These are phyloP conservation scores for Alternaria arbusti DNA, from an alignment of 2,329 filamentous ascomycete genomes.

Conservation along the genomic window DNA sequence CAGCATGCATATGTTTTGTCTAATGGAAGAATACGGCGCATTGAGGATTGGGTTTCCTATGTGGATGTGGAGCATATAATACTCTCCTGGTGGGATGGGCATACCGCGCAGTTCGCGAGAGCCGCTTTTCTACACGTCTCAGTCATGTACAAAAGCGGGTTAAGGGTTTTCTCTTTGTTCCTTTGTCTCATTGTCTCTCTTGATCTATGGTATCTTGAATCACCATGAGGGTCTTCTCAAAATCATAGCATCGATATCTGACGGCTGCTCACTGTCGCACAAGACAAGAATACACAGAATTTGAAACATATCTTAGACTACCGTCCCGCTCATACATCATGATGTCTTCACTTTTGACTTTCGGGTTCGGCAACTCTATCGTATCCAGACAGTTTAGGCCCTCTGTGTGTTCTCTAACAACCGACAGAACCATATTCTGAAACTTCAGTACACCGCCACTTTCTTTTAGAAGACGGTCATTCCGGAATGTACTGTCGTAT, in stretches of 20 bases:
- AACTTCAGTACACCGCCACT: conserved; percentile 3
- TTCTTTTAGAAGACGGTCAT: conserved; percentile 1
- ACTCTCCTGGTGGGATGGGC: conserved; percentile 20
- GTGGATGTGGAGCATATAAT: conserved; percentile 23
- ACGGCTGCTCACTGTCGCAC: conserved; percentile 16
- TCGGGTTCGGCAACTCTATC: neutral
- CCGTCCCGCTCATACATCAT: neutral
- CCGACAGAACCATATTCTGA: neutral
- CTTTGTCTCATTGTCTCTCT: conserved; percentile 8
- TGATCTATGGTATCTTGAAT: conserved; percentile 23
- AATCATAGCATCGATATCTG: conserved; percentile 23
- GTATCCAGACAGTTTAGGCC: neutral
- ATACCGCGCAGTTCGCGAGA: conserved; percentile 22
- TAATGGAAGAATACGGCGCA: conserved; percentile 20
- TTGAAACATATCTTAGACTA: conserved; percentile 29
- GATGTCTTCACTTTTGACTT: conserved; percentile 1
- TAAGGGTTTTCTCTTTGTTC: conserved; percentile 19
- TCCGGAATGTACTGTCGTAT: neutral
- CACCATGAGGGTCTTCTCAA: conserved; percentile 13
- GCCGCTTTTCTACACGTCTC: conserved; percentile 14
- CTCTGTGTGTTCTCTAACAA: conserved; percentile 4
- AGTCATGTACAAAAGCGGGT: conserved; percentile 43
- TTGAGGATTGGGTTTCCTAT: conserved; percentile 13
- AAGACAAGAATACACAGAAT: conserved; percentile 30
- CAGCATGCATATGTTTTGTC: conserved; percentile 16